Base-by-base conservation (phyloP, 306 rosid genomes). In the Fragaria vesca region DNA sequence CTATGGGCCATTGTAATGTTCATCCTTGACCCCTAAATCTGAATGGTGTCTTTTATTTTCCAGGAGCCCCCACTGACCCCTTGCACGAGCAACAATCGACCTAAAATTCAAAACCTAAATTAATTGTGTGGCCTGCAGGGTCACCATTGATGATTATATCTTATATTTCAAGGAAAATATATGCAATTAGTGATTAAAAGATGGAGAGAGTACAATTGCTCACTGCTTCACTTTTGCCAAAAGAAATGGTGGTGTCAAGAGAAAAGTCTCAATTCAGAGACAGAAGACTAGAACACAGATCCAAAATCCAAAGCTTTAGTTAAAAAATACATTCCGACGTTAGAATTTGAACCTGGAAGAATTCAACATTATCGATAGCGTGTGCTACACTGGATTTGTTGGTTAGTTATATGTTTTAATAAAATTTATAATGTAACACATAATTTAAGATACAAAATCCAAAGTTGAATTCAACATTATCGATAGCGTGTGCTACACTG, bases 41-140 rank as follows among this genome's bases (percentile, higher is more conserved):
- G 3, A 28, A 26, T 12, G 40, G 67, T 28, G 38, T 28, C 17
- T 28, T 11, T 28, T 11, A 12, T 24, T 61, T 13, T 32, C 18
- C 36, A 32, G 69, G 69, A 63, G 69, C 69, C 43, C 69, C 69
- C 43, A 63, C 43, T 32, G 43, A 12, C 43, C 69, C 69, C 43
- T 63, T 63, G 69, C 69, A 11, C 69, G 6, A 63, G 69, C 40
- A 63, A 63, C 69, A 32, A 1, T 15, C 5, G 69, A 32, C 69
- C 69, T 34, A 63, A 32, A n/a, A 15, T 30, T 34, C 12, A 30
- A 63, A 32, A 32, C 43, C 69, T 63, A 43, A 62, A 4, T 58
- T 24, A 24, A 24, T 24, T 30, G 20, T 16, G 4, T 4, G n/a
- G 69, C 69, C 38, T 63, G 69, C 21, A 30, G 69, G 69, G 69